These are phyloP conservation scores for Rhodotorula toruloides DNA, from an alignment of 768 basidiomycete genomes.

Conservation along the genomic window DNA sequence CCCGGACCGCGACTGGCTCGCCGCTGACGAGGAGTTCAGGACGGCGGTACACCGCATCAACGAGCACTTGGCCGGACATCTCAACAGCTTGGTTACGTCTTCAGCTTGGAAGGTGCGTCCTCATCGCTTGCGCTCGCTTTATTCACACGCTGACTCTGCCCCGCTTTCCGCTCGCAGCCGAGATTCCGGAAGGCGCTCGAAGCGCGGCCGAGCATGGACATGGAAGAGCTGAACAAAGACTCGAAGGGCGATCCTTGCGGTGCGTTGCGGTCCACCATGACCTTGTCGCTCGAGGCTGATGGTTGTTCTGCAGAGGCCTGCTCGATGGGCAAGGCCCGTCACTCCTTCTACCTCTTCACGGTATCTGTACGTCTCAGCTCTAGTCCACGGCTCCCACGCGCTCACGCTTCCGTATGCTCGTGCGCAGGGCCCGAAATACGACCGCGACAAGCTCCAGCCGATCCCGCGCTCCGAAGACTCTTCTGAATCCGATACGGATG, in stretches of 20 bases:
- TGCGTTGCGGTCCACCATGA: not conserved
- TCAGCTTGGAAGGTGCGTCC: constrained; percentile 16
- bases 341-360: not conserved
- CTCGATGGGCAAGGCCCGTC: not conserved
- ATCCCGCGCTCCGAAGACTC: not conserved
- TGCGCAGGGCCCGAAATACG: constrained; percentile 9
- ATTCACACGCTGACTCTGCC: not conserved
- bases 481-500: not conserved
- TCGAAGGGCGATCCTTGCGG: constrained; percentile 2
- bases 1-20: constrained; percentile 27
- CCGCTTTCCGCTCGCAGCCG: not conserved
- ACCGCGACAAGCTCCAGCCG: not conserved
- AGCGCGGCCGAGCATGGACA: not conserved
- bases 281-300: not conserved
- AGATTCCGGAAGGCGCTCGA: constrained; percentile 9
- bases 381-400: no score
- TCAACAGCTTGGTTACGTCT: not conserved
- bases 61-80: not conserved
- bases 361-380: not conserved
- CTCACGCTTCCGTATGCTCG: not conserved
- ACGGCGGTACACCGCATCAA: constrained; percentile 5
- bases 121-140: not conserved
- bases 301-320: constrained; percentile 3
- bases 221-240: not conserved
- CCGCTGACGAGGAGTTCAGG: not conserved